Percentiles rank a stretch among this genome's conserved stretches.
phyloP scores from a whole-genome alignment of 495 filamentous ascomycete species.

The Penicillium lividum region DNA sequence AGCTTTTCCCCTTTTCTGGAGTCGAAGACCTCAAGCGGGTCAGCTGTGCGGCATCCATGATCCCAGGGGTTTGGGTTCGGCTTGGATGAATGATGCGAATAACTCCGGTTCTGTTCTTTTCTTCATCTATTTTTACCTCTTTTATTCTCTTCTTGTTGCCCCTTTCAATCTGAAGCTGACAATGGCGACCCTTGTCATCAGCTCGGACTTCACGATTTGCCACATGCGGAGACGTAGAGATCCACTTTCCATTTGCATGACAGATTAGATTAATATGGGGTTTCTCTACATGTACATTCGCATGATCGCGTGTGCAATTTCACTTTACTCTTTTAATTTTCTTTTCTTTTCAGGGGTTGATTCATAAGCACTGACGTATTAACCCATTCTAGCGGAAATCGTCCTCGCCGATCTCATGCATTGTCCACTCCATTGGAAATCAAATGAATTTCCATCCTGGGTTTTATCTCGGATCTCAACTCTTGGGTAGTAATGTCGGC shows the following conservation, averaged over 20 bases:
- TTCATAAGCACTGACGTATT: too few species aligned
- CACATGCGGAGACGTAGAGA: slow-evolving; percentile 14
- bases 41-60: slow-evolving; percentile 23
- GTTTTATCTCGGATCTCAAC: neutral
- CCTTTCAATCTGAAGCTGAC: neutral
- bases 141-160: neutral
- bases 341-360: neutral
- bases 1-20: slow-evolving; percentile 23
- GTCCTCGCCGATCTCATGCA: neutral
- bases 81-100: slow-evolving; percentile 1
- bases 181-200: neutral
- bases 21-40: neutral
- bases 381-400: neutral
- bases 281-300: neutral
- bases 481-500: neutral
- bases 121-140: neutral
- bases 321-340: neutral
- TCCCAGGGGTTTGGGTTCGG: slow-evolving; percentile 12
- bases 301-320: neutral
- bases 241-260: neutral
- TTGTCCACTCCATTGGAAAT: neutral
- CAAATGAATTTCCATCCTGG: neutral
- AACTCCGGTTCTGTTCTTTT: slow-evolving; percentile 2
- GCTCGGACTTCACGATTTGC: slow-evolving; percentile 10
- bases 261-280: slow-evolving; percentile 2